Conservation (phyloP, 208 protist genomes). For the Leishmania amazonensis region DNA sequence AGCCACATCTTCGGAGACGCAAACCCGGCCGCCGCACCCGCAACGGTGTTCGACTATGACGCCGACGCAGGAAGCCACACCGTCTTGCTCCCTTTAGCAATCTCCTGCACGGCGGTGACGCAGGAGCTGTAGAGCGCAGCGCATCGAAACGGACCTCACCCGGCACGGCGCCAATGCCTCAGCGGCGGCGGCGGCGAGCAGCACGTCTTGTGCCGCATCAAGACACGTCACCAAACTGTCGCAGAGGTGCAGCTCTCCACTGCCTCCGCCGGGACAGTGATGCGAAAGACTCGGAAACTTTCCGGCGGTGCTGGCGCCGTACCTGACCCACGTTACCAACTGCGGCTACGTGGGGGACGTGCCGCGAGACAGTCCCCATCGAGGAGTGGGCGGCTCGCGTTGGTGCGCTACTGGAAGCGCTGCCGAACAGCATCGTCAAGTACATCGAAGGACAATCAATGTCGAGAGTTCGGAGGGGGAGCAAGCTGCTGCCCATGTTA, state of each 20-base stretch:
- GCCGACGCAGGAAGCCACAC: slow-evolving; percentile 28
- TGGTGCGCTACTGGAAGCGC: slow-evolving; percentile 37
- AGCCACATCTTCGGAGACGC: too few relatives aligned
- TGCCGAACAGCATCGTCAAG: slow-evolving; percentile 39
- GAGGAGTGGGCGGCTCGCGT: slow-evolving; percentile 31
- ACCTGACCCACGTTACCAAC: background rate
- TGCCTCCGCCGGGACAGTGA: slow-evolving; percentile 7
- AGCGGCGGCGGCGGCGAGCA: too few relatives aligned
- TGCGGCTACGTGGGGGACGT: background rate
- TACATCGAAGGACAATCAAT: slow-evolving; percentile 34
- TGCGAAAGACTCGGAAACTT: slow-evolving; percentile 13
- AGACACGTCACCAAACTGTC: too few relatives aligned
- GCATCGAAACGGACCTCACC: background rate
- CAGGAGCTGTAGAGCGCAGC: slow-evolving; percentile 33
- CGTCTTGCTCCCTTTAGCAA: slow-evolving; percentile 34
- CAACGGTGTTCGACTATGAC: slow-evolving; percentile 25
- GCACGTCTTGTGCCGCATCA: too few relatives aligned
- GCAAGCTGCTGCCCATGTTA: background rate
- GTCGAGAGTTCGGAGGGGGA: slow-evolving; percentile 1
- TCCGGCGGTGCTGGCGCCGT: slow-evolving; percentile 18
- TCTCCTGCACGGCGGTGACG: slow-evolving; percentile 34
- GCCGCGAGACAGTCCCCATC: slow-evolving; percentile 28
- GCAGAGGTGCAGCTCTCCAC: background rate
- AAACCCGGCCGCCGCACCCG: slow-evolving; percentile 1
- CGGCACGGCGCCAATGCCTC: background rate